Conservation (phyloP, 305 asterid genomes). For the Fraxinus paxiana region DNA sequence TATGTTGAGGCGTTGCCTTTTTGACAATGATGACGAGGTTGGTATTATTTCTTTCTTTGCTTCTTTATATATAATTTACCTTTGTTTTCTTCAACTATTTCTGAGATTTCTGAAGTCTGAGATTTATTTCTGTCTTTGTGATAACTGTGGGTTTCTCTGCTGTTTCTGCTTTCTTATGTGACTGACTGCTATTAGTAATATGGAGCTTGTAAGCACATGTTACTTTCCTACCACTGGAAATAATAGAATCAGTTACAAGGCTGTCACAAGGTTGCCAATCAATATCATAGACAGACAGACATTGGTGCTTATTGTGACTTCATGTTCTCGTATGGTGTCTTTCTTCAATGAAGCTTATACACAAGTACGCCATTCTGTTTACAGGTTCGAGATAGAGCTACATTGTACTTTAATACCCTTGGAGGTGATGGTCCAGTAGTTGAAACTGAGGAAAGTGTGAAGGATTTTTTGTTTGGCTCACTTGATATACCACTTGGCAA, state of each 20-base stretch:
- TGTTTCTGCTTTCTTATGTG: neutral
- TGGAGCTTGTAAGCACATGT: neutral
- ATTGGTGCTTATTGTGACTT: slow-evolving; percentile 10
- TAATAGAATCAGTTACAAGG: neutral
- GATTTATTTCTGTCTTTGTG: neutral
- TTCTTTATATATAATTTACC: neutral
- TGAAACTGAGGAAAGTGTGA: slow-evolving; percentile 77
- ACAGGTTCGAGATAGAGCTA: slow-evolving; percentile 95
- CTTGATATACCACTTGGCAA: slow-evolving; percentile 72
- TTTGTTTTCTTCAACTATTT: neutral
- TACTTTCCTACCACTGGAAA: neutral
- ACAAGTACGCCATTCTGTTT: slow-evolving; percentile 15
- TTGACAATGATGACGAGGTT: slow-evolving; percentile 92
- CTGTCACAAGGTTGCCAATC: neutral
- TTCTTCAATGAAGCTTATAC: slow-evolving; percentile 19
- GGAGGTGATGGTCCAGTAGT: slow-evolving; percentile 81
- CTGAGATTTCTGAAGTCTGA: neutral
- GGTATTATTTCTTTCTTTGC: slow-evolving; percentile 24
- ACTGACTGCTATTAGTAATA: neutral
- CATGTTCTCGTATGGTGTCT: neutral
- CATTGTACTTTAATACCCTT: slow-evolving; percentile 80
- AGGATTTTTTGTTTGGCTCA: slow-evolving; percentile 80
- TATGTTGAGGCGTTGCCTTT: slow-evolving; percentile 85
- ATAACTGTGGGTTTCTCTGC: neutral
- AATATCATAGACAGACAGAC: neutral